Percentiles rank a stretch among this genome's conserved stretches.
Conservation (phyloP, 2,329 filamentous ascomycete species). For the Colletotrichum euphorbiae region DNA sequence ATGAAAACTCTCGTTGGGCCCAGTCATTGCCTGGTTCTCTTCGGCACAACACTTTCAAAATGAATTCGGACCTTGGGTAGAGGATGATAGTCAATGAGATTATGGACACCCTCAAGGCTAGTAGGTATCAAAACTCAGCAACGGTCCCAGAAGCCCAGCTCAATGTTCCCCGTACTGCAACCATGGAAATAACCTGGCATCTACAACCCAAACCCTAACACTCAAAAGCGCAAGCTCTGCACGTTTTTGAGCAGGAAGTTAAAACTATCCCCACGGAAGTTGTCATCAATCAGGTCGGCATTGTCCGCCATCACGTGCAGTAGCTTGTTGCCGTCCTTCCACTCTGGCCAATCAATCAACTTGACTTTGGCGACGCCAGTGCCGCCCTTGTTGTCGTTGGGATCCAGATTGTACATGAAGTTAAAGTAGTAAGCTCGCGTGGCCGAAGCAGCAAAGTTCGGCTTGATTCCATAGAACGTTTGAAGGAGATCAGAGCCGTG, state of each 20-base stretch:
- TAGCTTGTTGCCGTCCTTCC: conserved; percentile 54
- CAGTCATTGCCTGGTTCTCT: neutral
- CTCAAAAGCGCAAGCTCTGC: conserved; percentile 25
- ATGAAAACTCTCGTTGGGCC: neutral
- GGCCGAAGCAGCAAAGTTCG: conserved; percentile 59
- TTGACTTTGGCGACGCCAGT: conserved; percentile 12
- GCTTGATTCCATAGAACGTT: conserved; percentile 63
- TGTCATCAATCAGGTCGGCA: conserved; percentile 37
- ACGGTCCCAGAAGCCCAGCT: neutral
- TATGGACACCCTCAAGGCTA: neutral
- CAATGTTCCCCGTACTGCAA: neutral
- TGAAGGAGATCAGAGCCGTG: conserved; percentile 69
- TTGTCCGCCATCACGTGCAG: conserved; percentile 39
- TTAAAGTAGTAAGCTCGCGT: conserved; percentile 68
- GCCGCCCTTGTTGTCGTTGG: conserved; percentile 58
- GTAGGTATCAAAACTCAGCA: neutral
- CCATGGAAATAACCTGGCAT: neutral
- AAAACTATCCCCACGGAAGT: conserved; percentile 41
- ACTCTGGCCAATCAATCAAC: conserved; percentile 49
- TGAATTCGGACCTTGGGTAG: neutral
- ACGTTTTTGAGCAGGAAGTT: conserved; percentile 38
- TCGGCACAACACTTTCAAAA: too few relatives aligned
- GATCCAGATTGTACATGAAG: conserved; percentile 68
- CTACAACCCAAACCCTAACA: too few relatives aligned
- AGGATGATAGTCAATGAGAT: neutral